Conservation (phyloP, 768 basidiomycete species). For the Suillus ampliporus region DNA sequence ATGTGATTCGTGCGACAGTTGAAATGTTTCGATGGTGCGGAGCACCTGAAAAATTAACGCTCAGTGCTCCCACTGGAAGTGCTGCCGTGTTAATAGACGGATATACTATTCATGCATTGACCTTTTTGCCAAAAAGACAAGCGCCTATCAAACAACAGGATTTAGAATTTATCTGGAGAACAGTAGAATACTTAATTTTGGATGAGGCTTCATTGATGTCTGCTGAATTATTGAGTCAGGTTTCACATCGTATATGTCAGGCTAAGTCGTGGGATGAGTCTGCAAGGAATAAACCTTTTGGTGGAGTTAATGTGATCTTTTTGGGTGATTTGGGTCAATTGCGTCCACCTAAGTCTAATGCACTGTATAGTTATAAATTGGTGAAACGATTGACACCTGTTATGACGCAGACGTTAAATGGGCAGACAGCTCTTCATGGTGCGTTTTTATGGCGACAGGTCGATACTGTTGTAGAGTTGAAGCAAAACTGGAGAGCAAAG, state of each 20-base stretch:
- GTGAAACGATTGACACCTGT: background rate
- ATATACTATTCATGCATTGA: background rate
- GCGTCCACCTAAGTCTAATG: background rate
- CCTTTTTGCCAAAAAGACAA: background rate
- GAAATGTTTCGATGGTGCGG: no score
- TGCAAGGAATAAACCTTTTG: background rate
- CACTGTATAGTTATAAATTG: background rate
- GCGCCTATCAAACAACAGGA: background rate
- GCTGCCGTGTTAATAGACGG: background rate
- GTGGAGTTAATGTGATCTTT: background rate
- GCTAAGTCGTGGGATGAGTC: background rate
- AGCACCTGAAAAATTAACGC: no score
- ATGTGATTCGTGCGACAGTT: no score
- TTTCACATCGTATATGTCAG: background rate
- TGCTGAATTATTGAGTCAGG: background rate
- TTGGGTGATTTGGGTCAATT: background rate
- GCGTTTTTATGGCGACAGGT: background rate
- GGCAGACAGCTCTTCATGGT: background rate
- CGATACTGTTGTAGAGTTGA: background rate
- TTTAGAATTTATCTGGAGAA: no score
- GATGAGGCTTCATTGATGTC: background rate
- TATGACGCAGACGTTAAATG: background rate
- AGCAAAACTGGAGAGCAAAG: background rate
- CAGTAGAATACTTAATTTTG: background rate
- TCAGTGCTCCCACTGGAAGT: background rate